Conservation (phyloP, 768 basidiomycete species). For the Tephrocybe sp. region DNA sequence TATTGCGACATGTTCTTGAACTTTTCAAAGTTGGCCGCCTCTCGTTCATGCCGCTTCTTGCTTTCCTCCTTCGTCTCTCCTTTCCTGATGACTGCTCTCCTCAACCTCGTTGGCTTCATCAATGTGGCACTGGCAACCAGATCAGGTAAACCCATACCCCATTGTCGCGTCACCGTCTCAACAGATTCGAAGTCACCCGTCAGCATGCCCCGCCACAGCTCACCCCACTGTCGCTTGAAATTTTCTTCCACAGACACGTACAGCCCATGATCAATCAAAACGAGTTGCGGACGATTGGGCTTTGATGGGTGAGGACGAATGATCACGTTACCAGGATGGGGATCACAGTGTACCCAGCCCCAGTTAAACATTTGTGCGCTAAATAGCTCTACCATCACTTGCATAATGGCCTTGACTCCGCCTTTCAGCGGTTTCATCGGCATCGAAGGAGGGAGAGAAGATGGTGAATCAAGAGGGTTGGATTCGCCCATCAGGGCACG, state of each 20-base stretch:
- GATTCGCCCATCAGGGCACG: conserved; percentile 57
- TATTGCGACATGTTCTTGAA: conserved; percentile 54
- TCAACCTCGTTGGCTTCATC: conserved; percentile 56
- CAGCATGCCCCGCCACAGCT: conserved; percentile 71
- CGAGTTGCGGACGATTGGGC: conserved; percentile 56
- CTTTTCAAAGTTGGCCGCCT: conserved; percentile 22
- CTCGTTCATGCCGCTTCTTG: conserved; percentile 16
- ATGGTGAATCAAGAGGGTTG: conserved; percentile 13
- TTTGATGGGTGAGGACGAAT: conserved; percentile 57
- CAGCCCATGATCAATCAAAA: conserved; percentile 91
- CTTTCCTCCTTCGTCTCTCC: conserved; percentile 25
- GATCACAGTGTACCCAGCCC: conserved; percentile 87
- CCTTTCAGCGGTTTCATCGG: conserved; percentile 50
- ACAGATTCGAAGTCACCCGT: conserved; percentile 55
- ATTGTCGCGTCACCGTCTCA: conserved; percentile 48
- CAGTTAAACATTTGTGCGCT: conserved; percentile 89
- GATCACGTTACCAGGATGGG: conserved; percentile 78
- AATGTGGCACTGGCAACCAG: conserved; percentile 73
- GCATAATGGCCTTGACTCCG: conserved; percentile 70
- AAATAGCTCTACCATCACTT: conserved; percentile 85
- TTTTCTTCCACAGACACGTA: conserved; percentile 71
- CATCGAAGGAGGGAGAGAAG: conserved; percentile 25
- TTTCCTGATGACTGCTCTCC: conserved; percentile 22
- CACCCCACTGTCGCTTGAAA: conserved; percentile 77
- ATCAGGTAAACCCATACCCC: conserved; percentile 74